Conservation (phyloP, 1,284 basidiomycete genomes). For the Stereum hirsutum region DNA sequence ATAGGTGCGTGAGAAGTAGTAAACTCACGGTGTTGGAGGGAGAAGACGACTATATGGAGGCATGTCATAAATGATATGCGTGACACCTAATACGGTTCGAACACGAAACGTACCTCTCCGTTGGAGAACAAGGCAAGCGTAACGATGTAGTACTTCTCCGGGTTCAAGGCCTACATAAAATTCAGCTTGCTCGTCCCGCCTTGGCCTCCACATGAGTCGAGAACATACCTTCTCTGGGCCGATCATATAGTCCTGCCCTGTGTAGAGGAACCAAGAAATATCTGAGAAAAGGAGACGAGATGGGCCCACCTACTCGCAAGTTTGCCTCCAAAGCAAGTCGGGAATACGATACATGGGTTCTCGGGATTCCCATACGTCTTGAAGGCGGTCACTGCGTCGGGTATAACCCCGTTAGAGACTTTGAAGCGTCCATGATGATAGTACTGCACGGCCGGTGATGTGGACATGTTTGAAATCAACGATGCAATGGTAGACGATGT, state of each 20-base stretch:
- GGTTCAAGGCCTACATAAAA: slow-evolving; percentile 36
- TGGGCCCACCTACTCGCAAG: slow-evolving; percentile 23
- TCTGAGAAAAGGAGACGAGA: background rate
- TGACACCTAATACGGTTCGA: too few species aligned
- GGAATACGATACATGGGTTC: slow-evolving; percentile 27
- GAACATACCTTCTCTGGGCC: slow-evolving; percentile 35
- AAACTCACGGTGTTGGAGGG: slow-evolving; percentile 46
- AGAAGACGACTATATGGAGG: slow-evolving; percentile 52
- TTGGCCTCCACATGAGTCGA: too few species aligned
- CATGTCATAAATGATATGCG: too few species aligned
- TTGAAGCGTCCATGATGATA: slow-evolving; percentile 26
- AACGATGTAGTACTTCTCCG: slow-evolving; percentile 43
- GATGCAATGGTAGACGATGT: too few species aligned
- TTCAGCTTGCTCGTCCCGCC: too few species aligned
- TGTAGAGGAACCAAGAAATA: too few species aligned
- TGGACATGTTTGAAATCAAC: too few species aligned
- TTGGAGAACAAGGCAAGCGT: slow-evolving; percentile 51
- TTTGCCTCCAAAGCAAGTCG: slow-evolving; percentile 25
- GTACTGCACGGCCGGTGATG: slow-evolving; percentile 24
- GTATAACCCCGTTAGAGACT: slow-evolving; percentile 22
- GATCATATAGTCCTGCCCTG: slow-evolving; percentile 37
- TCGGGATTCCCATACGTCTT: slow-evolving; percentile 23
- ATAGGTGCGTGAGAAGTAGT: too few species aligned
- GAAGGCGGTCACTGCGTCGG: slow-evolving; percentile 25
- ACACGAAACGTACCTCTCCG: slow-evolving; percentile 34